phyloP scores from a whole-genome alignment of 2,329 filamentous ascomycete genomes.

The Myriosclerotinia curreyana region DNA sequence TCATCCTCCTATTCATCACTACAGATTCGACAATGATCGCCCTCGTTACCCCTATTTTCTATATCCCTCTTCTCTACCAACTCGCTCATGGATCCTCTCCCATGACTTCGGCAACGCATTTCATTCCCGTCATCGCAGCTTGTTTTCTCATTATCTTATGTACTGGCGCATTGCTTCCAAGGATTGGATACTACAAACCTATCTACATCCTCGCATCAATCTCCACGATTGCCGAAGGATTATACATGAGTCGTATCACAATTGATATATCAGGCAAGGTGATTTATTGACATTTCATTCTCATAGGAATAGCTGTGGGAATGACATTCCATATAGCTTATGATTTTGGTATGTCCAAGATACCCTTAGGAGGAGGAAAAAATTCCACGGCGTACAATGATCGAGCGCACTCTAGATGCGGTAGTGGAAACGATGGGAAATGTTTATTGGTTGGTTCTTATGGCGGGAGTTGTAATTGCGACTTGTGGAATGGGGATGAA shows the following conservation, averaged over 20 bases:
- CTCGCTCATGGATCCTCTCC: background rate
- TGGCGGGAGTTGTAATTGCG: background rate
- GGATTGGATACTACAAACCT: background rate
- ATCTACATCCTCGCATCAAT: background rate
- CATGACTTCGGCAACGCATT: background rate
- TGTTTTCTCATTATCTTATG: background rate
- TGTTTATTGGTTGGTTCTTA: slow-evolving; percentile 1
- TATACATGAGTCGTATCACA: background rate
- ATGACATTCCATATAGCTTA: background rate
- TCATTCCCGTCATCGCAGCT: background rate
- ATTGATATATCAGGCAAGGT: background rate
- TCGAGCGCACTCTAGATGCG: background rate
- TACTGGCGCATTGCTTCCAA: background rate
- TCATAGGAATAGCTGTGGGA: background rate
- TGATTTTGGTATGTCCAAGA: background rate
- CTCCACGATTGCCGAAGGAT: background rate
- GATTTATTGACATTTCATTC: background rate
- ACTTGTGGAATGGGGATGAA: background rate
- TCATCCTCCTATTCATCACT: background rate
- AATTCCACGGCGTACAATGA: background rate
- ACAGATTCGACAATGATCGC: background rate
- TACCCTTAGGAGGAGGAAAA: background rate
- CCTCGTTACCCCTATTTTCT: background rate
- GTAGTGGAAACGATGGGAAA: background rate
- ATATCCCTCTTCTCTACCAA: background rate